A percentile compares a stretch with the other conserved stretches of the same genome.
Evolutionary conservation across 768 basidiomycete species (phyloP).

Genomic region (Phaffia tasmanica): DNA sequence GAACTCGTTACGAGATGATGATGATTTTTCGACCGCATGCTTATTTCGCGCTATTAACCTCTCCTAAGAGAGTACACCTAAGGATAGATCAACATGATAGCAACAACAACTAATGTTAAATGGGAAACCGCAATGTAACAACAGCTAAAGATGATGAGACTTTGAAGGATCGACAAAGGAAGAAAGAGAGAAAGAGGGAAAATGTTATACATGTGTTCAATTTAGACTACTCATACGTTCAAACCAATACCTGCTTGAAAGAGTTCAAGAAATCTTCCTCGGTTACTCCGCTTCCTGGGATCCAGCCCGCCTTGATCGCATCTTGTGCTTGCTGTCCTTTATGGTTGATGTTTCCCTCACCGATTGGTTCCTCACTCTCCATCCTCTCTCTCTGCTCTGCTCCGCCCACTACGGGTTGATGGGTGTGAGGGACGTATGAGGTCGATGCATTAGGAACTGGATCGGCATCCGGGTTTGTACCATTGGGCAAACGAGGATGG

Average conservation of each 20-base stretch:
- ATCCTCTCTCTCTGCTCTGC: constrained; percentile 5
- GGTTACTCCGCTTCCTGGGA: constrained; percentile 15
- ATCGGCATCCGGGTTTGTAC: neutral
- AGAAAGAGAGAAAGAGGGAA: too few relatives aligned
- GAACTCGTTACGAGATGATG: constrained; percentile 31
- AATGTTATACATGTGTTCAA: too few relatives aligned
- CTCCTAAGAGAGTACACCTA: too few relatives aligned
- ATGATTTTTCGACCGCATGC: too few relatives aligned
- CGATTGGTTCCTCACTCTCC: too few relatives aligned
- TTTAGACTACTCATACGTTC: neutral
- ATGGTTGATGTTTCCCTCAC: too few relatives aligned
- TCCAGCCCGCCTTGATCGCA: constrained; percentile 20
- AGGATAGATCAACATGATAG: too few relatives aligned
- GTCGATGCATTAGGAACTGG: neutral
- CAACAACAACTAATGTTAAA: too few relatives aligned
- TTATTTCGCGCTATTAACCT: too few relatives aligned
- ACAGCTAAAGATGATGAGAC: too few relatives aligned
- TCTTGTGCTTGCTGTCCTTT: constrained; percentile 5
- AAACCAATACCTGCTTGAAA: neutral
- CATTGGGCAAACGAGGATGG: neutral
- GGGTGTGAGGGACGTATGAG: constrained; percentile 1
- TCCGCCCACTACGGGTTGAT: constrained; percentile 12
- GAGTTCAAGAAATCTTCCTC: constrained; percentile 21
- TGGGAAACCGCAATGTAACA: too few relatives aligned
- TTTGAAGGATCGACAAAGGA: too few relatives aligned